Conservation (phyloP, 2,329 filamentous ascomycete genomes). For the Knufia fluminis region DNA sequence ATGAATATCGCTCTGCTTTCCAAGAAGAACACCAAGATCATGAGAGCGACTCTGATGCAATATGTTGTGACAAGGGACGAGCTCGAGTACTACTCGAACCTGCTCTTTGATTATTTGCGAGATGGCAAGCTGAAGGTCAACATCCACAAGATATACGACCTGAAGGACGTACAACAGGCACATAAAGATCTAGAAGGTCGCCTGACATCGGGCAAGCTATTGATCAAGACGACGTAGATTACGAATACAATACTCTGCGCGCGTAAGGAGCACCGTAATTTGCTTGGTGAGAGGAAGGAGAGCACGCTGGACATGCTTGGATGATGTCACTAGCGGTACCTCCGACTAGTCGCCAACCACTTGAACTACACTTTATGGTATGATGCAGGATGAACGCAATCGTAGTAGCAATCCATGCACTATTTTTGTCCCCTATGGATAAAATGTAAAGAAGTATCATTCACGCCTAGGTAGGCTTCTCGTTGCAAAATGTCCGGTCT, state of each 20-base stretch:
- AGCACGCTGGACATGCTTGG: background rate
- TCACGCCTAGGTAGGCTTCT: background rate
- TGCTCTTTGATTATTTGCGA: constrained; percentile 64
- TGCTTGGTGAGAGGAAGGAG: background rate
- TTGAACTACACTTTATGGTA: too few relatives aligned
- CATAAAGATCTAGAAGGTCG: constrained; percentile 73
- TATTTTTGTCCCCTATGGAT: too few relatives aligned
- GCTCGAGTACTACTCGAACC: constrained; percentile 57
- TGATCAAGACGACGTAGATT: constrained; percentile 53
- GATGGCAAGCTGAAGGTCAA: constrained; percentile 61
- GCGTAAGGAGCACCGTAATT: background rate
- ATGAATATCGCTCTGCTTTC: constrained; percentile 51
- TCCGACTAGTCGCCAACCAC: too few relatives aligned
- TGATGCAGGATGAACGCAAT: too few relatives aligned
- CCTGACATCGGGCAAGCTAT: constrained; percentile 73
- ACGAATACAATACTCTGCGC: background rate
- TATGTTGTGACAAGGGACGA: constrained; percentile 65
- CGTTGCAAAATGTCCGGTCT: constrained; percentile 57
- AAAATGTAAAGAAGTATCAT: too few relatives aligned
- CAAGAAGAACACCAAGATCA: constrained; percentile 66
- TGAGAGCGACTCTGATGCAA: constrained; percentile 63
- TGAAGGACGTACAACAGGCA: constrained; percentile 62
- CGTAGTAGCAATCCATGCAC: too few relatives aligned
- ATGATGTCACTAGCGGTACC: background rate
- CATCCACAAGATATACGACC: constrained; percentile 67